Evolutionary conservation across 1,284 basidiomycete genomes (phyloP).

Genomic region (Melampsora americana): DNA sequence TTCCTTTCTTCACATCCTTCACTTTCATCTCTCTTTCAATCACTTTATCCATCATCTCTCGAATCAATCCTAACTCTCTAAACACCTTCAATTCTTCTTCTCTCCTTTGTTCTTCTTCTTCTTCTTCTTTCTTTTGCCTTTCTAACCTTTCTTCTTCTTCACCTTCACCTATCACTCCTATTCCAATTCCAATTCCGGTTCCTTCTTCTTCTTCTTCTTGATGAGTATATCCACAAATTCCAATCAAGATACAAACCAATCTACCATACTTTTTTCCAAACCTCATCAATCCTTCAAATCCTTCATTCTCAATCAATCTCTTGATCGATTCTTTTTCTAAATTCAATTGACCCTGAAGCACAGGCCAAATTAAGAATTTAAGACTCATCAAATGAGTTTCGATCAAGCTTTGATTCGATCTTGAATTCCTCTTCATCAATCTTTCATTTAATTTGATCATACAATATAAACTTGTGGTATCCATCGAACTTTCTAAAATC

Average conservation of each 20-base stretch:
- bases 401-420: background rate
- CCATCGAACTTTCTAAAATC: conserved; percentile 17
- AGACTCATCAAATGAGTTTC: conserved; percentile 41
- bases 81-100: conserved; percentile 19
- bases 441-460: conserved; percentile 43
- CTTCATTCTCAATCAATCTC: background rate
- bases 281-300: conserved; percentile 10
- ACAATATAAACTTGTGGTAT: conserved; percentile 35
- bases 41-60: conserved; percentile 18
- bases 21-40: background rate
- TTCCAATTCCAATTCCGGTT: conserved; percentile 9
- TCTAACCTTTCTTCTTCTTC: background rate
- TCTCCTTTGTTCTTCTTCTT: background rate
- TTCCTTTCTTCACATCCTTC: background rate
- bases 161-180: background rate
- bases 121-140: no score
- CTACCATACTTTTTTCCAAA: conserved; percentile 34
- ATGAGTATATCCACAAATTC: background rate
- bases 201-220: background rate
- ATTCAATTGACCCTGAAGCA: conserved; percentile 33
- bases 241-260: conserved; percentile 30
- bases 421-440: conserved; percentile 3
- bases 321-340: conserved; percentile 14
- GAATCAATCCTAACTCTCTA: conserved; percentile 8
- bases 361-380: conserved; percentile 34